Percentiles rank a stretch among this genome's conserved stretches.
Conservation (phyloP, 1,284 basidiomycete genomes). For the Ustilago xerochloae region DNA sequence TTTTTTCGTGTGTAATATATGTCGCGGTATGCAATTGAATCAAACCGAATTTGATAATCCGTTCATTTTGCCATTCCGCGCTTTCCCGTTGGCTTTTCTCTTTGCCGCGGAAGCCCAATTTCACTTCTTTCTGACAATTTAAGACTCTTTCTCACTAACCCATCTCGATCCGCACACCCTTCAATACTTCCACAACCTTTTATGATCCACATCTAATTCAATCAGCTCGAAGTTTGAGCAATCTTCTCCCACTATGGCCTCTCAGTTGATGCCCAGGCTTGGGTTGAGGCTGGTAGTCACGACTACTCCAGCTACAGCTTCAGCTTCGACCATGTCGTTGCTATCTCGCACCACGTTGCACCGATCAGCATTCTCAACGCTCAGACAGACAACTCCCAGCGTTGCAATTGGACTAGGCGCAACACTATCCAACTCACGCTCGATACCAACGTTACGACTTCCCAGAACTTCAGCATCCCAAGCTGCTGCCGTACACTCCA, state of each 20-base stretch:
- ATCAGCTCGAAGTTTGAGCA: background rate
- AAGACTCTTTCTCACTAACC: background rate
- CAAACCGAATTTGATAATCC: constrained; percentile 7
- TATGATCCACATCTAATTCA: background rate
- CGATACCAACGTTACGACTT: no score
- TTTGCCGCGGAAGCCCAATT: constrained; percentile 1
- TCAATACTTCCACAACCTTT: background rate
- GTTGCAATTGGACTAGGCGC: constrained; percentile 1
- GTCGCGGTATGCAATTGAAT: background rate
- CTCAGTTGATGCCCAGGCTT: constrained; percentile 11
- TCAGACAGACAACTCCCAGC: background rate
- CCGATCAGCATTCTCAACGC: background rate
- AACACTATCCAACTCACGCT: background rate
- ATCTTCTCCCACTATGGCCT: constrained; percentile 4
- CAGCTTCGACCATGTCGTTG: background rate
- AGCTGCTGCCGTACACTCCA: no score
- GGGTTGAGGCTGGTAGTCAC: constrained; percentile 16
- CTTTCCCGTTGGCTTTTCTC: background rate
- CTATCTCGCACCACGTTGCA: background rate
- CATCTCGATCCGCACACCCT: background rate
- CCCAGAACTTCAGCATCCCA: no score
- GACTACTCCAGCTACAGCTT: background rate
- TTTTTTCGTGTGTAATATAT: background rate
- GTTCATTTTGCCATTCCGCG: background rate
- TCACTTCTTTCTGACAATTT: background rate